Evolutionary conservation across 352 stramenopile species (phyloP).

Genomic region (Paralagenidium karlingii): DNA sequence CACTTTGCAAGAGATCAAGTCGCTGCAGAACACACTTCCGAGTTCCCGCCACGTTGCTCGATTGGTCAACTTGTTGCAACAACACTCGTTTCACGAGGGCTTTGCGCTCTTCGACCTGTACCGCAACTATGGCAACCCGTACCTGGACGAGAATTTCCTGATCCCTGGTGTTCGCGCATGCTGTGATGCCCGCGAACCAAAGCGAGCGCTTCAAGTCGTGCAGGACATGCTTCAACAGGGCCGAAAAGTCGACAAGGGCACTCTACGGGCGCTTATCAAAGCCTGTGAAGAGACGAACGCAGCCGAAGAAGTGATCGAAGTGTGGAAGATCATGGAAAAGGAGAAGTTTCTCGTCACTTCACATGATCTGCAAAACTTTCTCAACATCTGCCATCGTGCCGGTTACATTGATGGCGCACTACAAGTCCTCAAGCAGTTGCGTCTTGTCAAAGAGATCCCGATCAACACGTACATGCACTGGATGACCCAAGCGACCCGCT

Average conservation of each 20-base stretch:
- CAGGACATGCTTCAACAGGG: constrained; percentile 75
- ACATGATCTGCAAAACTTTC: constrained; percentile 25
- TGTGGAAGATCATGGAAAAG: constrained; percentile 58
- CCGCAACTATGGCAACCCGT: constrained; percentile 77
- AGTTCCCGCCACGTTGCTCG: constrained; percentile 46
- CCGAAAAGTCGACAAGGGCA: constrained; percentile 67
- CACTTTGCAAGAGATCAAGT: constrained; percentile 58
- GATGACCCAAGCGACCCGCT: constrained; percentile 60
- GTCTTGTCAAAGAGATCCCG: constrained; percentile 36
- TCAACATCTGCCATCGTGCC: constrained; percentile 67
- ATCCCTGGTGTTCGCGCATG: constrained; percentile 66
- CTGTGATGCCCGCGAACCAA: constrained; percentile 60
- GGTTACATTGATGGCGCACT: constrained; percentile 71
- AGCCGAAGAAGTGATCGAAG: constrained; percentile 42
- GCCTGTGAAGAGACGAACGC: constrained; percentile 56
- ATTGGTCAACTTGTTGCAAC: constrained; percentile 42
- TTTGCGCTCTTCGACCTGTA: constrained; percentile 77
- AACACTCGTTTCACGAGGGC: constrained; percentile 60
- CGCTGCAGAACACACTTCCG: constrained; percentile 61
- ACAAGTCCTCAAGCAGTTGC: constrained; percentile 64
- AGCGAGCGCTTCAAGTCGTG: constrained; percentile 63
- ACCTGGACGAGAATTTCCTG: constrained; percentile 70
- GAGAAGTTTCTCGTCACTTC: constrained; percentile 31
- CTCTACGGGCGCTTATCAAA: constrained; percentile 53
- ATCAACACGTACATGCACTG: constrained; percentile 80